A percentile compares a stretch with the other conserved stretches of the same genome.
Evolutionary conservation across 164 flowering plant genomes (phyloP).

Genomic region (Litsea cubeba): DNA sequence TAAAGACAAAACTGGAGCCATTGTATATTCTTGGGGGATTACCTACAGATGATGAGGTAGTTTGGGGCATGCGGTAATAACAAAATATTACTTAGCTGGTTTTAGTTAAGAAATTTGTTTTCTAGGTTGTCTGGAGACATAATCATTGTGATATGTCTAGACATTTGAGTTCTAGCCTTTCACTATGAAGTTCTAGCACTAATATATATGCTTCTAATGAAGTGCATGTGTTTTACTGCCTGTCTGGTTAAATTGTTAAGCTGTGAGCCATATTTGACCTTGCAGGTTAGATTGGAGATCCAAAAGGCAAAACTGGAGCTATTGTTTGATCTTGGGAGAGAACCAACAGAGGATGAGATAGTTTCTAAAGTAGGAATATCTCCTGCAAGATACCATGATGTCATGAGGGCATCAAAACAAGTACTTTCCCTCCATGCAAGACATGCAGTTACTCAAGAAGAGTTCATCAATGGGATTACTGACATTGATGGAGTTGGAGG

Average conservation of each 20-base stretch:
- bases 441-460: constrained; percentile 74
- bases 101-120: background rate
- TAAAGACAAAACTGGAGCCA: constrained; percentile 60
- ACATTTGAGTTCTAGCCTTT: background rate
- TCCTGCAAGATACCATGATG: constrained; percentile 70
- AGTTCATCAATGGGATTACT: constrained; percentile 62
- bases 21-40: constrained; percentile 52
- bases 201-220: background rate
- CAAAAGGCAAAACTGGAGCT: constrained; percentile 65
- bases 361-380: constrained; percentile 66
- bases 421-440: constrained; percentile 71
- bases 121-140: background rate
- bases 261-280: background rate
- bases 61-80: constrained; percentile 5
- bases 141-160: background rate
- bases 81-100: background rate
- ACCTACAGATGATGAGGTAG: constrained; percentile 79
- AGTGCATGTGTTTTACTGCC: background rate
- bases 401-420: constrained; percentile 67
- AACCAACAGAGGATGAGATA: constrained; percentile 80
- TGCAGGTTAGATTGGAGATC: constrained; percentile 81
- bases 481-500: constrained; percentile 71
- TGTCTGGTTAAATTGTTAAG: background rate
- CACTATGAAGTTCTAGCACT: background rate
- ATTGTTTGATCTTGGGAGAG: constrained; percentile 54